Conservation (phyloP, 2,329 filamentous ascomycete genomes). For the Dactylella cylindrospora region DNA sequence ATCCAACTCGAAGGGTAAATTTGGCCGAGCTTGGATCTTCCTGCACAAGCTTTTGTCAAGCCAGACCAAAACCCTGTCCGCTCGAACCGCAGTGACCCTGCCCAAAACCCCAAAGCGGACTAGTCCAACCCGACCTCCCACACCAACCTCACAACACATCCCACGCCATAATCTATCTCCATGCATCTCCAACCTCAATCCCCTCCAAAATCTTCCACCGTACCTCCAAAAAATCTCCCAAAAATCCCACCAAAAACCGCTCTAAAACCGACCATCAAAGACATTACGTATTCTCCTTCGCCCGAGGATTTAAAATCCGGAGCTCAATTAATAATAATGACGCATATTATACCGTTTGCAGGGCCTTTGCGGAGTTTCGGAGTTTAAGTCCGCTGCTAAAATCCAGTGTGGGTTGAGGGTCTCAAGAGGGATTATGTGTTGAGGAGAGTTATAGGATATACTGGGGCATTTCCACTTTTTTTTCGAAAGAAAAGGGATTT, state of each 20-base stretch:
- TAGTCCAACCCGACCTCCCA: slow-evolving; percentile 2
- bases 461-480: background rate
- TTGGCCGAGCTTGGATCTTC: too few relatives aligned
- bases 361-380: slow-evolving; percentile 26
- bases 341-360: slow-evolving; percentile 6
- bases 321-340: slow-evolving; percentile 15
- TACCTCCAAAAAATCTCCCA: slow-evolving; percentile 8
- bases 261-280: slow-evolving; percentile 14
- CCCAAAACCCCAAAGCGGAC: slow-evolving; percentile 22
- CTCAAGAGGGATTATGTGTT: background rate
- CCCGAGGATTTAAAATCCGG: slow-evolving; percentile 28
- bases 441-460: background rate
- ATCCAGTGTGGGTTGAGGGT: slow-evolving; percentile 13
- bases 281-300: too few relatives aligned
- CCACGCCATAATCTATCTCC: slow-evolving; percentile 24
- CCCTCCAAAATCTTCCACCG: slow-evolving; percentile 2
- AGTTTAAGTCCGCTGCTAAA: slow-evolving; percentile 29
- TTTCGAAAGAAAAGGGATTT: background rate
- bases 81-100: background rate
- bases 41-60: too few relatives aligned
- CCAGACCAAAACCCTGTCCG: too few relatives aligned
- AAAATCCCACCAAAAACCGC: slow-evolving; percentile 22
- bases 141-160: slow-evolving; percentile 22
- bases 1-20: too few relatives aligned
- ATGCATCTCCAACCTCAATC: background rate